These are phyloP conservation scores for Prunus mira DNA, from an alignment of 306 rosid species.

Conservation along the genomic window DNA sequence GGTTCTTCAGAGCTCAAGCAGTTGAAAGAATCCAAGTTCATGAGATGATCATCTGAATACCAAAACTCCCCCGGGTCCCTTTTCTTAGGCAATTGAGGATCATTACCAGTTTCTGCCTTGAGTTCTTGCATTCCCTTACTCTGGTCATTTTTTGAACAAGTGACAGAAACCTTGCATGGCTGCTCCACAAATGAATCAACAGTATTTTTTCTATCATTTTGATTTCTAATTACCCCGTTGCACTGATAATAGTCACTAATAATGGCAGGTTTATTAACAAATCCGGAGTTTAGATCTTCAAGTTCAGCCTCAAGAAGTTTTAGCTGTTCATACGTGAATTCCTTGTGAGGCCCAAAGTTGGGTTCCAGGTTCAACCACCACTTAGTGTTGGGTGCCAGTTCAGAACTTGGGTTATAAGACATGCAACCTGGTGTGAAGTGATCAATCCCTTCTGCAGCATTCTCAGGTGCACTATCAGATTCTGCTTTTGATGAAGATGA, in stretches of 20 bases:
- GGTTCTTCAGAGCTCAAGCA: slow-evolving; percentile 38
- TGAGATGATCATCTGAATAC: slow-evolving; percentile 44
- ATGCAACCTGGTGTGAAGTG: slow-evolving; percentile 23
- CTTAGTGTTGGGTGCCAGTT: slow-evolving; percentile 34
- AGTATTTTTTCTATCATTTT: slow-evolving; percentile 26
- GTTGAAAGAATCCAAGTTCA: slow-evolving; percentile 48
- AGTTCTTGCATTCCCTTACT: slow-evolving; percentile 27
- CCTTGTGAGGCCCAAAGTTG: slow-evolving; percentile 35
- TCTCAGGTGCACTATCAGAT: slow-evolving; percentile 36
- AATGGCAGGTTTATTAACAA: slow-evolving; percentile 30
- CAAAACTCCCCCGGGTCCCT: slow-evolving; percentile 42
- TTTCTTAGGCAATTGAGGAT: slow-evolving; percentile 33
- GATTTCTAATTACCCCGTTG: slow-evolving; percentile 25
- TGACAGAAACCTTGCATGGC: slow-evolving; percentile 29
- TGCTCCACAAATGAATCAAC: slow-evolving; percentile 28
- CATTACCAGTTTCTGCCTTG: slow-evolving; percentile 35
- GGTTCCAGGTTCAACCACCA: slow-evolving; percentile 77
- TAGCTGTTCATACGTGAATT: slow-evolving; percentile 36
- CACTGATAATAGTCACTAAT: slow-evolving; percentile 29
- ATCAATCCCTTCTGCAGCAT: slow-evolving; percentile 28
- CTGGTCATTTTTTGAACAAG: slow-evolving; percentile 26
- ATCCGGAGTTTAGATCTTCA: slow-evolving; percentile 33
- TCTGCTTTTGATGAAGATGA: slow-evolving; percentile 37
- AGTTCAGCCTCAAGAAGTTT: slow-evolving; percentile 41
- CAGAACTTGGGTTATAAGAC: slow-evolving; percentile 22